Conservation (phyloP, 495 filamentous ascomycete genomes). For the Rostrohypoxylon terebratum region DNA sequence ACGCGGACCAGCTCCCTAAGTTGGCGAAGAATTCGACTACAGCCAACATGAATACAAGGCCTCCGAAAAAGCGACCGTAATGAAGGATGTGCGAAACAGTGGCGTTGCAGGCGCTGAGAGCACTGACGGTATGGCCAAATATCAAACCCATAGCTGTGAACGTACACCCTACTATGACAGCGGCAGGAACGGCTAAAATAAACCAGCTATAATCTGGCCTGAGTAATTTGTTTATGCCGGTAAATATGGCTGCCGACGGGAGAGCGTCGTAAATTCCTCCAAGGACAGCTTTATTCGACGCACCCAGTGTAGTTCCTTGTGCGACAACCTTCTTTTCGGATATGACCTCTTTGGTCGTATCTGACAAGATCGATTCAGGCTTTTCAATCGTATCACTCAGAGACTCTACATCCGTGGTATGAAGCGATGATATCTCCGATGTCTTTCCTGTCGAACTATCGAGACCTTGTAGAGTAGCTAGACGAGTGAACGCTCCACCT, state of each 20-base stretch:
- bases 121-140: slow-evolving; percentile 58
- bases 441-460: slow-evolving; percentile 16
- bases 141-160: slow-evolving; percentile 57
- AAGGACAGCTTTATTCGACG: not conserved
- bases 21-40: slow-evolving; percentile 67
- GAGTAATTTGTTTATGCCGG: slow-evolving; percentile 16
- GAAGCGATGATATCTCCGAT: slow-evolving; percentile 22
- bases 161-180: slow-evolving; percentile 53
- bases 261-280: slow-evolving; percentile 3
- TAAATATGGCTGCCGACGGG: not conserved
- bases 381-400: slow-evolving; percentile 13
- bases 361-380: slow-evolving; percentile 6
- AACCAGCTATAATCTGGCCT: slow-evolving; percentile 31
- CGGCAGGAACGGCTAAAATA: slow-evolving; percentile 31
- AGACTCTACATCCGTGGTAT: slow-evolving; percentile 20
- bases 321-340: not conserved
- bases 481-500: slow-evolving; percentile 51
- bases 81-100: slow-evolving; percentile 26
- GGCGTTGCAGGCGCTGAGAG: slow-evolving; percentile 21
- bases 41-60: slow-evolving; percentile 68
- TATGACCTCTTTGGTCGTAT: not conserved
- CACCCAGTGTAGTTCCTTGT: not conserved
- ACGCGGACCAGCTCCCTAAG: slow-evolving; percentile 60
- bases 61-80: slow-evolving; percentile 60
- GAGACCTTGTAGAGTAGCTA: slow-evolving; percentile 47